Conservation (phyloP, 2,329 filamentous ascomycete species). For the Meredithiella fracta region DNA sequence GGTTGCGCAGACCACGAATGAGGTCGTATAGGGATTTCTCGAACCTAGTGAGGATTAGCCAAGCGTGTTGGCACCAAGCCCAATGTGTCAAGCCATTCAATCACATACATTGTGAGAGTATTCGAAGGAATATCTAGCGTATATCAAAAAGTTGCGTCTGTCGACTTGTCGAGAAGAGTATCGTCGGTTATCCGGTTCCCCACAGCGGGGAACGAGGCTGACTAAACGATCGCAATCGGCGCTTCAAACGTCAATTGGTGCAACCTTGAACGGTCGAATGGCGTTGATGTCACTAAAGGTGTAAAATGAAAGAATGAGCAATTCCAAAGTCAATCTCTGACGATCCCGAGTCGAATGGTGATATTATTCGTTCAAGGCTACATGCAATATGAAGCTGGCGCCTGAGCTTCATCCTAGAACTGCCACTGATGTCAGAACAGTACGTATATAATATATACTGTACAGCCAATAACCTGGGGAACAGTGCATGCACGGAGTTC, state of each 20-base stretch:
- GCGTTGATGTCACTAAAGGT: background rate
- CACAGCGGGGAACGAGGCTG: constrained; percentile 6
- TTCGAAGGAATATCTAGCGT: no score
- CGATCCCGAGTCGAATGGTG: no score
- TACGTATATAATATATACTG: background rate
- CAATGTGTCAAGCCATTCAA: no score
- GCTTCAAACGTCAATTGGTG: background rate
- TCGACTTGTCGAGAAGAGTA: background rate
- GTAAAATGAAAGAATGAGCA: no score
- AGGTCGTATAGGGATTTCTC: constrained; percentile 98
- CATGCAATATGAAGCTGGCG: background rate
- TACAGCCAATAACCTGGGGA: background rate
- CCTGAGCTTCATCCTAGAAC: background rate
- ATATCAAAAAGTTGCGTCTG: background rate
- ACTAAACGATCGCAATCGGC: background rate
- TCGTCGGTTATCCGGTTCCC: background rate
- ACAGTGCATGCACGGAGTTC: constrained; percentile 6
- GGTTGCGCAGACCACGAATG: constrained; percentile 85
- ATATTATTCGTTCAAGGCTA: background rate
- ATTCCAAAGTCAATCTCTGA: no score
- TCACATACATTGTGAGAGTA: no score
- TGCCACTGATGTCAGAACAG: constrained; percentile 9
- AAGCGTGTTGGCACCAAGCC: background rate
- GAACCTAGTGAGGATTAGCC: constrained; percentile 48
- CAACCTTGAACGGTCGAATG: background rate